phyloP scores from a whole-genome alignment of 2,329 filamentous ascomycete species.

The Exophiala dermatitidis region DNA sequence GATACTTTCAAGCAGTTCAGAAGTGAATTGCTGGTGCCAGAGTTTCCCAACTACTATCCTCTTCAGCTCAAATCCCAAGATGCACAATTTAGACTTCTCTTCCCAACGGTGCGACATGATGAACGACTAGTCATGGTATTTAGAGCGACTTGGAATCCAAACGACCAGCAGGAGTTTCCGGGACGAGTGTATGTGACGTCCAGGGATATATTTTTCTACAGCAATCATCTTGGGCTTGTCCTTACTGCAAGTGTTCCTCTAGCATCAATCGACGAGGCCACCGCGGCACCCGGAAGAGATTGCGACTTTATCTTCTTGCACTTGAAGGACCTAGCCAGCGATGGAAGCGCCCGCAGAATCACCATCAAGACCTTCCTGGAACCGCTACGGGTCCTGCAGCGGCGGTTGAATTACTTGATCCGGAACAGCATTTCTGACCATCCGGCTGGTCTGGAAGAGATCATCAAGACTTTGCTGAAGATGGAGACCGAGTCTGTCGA shows the following conservation, averaged over 20 bases:
- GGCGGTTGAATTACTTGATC: constrained; percentile 76
- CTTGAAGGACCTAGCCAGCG: constrained; percentile 56
- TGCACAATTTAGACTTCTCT: constrained; percentile 85
- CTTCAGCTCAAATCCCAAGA: constrained; percentile 76
- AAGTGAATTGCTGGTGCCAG: constrained; percentile 31
- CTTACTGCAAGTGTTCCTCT: constrained; percentile 72
- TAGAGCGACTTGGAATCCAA: constrained; percentile 78
- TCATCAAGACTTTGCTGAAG: constrained; percentile 65
- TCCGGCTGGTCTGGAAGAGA: constrained; percentile 59
- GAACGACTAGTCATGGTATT: constrained; percentile 90
- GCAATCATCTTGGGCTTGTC: constrained; percentile 85
- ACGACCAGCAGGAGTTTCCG: constrained; percentile 68
- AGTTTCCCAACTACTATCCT: constrained; percentile 70
- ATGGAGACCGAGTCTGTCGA: constrained; percentile 58
- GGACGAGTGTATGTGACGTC: constrained; percentile 83
- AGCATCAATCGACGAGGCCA: constrained; percentile 76
- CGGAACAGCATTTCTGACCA: constrained; percentile 69
- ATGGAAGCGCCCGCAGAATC: constrained; percentile 61
- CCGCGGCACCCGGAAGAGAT: constrained; percentile 77
- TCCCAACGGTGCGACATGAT: constrained; percentile 67
- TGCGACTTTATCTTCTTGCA: constrained; percentile 91
- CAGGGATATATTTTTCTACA: constrained; percentile 90
- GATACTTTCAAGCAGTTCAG: constrained; percentile 34
- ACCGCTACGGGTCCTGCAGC: constrained; percentile 71
- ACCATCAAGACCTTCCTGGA: constrained; percentile 92